Evolutionary conservation across 371 early-diverging fungal genomes (phyloP).

Genomic region (Mortierella sp.): DNA sequence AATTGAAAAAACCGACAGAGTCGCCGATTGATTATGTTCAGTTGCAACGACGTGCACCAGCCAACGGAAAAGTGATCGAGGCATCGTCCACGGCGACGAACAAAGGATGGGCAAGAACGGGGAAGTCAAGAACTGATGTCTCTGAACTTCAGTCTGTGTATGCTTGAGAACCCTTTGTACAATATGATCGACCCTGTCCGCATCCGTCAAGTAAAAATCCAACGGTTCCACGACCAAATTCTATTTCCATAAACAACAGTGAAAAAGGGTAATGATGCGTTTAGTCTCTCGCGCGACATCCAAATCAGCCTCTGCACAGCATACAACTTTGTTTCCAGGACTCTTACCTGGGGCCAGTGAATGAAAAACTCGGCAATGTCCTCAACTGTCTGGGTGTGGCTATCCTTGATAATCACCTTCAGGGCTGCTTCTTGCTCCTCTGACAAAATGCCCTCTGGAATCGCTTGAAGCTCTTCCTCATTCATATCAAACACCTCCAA

Average conservation of each 20-base stretch:
- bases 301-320: not conserved
- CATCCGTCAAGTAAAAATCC: slow-evolving; percentile 12
- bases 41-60: slow-evolving; percentile 34
- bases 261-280: not conserved
- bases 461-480: slow-evolving; percentile 16
- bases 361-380: slow-evolving; percentile 51
- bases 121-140: slow-evolving; percentile 29
- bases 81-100: slow-evolving; percentile 46
- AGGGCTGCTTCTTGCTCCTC: slow-evolving; percentile 40
- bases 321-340: not conserved
- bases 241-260: not conserved
- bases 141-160: slow-evolving; percentile 23
- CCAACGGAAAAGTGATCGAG: slow-evolving; percentile 47
- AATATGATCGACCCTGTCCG: slow-evolving; percentile 23
- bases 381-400: slow-evolving; percentile 21
- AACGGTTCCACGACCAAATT: slow-evolving; percentile 20
- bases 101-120: slow-evolving; percentile 32
- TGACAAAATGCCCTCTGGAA: slow-evolving; percentile 43
- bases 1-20: slow-evolving; percentile 24
- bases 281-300: too few relatives aligned
- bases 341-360: slow-evolving; percentile 41
- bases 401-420: slow-evolving; percentile 36
- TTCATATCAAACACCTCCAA: slow-evolving; percentile 30
- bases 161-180: slow-evolving; percentile 28
- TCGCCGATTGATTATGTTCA: slow-evolving; percentile 30